A percentile compares a stretch with the other conserved stretches of the same genome.
Evolutionary conservation across 129 eudicot genomes (phyloP).

Genomic region (Saussurea involucrata): DNA sequence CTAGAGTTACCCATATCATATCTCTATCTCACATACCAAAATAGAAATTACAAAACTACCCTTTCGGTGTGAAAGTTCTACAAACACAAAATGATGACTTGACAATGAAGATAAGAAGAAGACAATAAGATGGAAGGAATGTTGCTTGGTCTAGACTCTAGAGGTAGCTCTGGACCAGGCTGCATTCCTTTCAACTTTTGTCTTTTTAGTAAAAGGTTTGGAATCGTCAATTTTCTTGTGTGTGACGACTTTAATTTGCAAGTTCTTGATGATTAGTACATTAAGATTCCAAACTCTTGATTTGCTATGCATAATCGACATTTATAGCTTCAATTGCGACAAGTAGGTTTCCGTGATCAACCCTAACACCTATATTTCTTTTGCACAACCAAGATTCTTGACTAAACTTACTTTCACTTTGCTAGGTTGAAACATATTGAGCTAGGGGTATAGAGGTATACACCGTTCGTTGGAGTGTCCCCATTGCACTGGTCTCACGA

Average conservation of each 20-base stretch:
- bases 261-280: not conserved
- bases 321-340: no score
- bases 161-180: constrained; percentile 23
- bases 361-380: no score
- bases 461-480: no score
- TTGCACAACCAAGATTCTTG: no score
- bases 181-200: constrained; percentile 28
- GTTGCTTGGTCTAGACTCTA: constrained; percentile 17
- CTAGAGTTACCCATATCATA: not conserved
- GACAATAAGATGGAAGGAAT: constrained; percentile 22
- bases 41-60: not conserved
- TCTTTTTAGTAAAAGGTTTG: not conserved
- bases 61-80: not conserved
- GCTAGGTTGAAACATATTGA: no score
- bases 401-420: no score
- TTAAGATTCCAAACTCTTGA: not conserved
- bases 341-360: no score
- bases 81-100: not conserved
- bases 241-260: not conserved
- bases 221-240: not conserved
- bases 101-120: not conserved
- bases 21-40: not conserved
- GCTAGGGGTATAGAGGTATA: no score
- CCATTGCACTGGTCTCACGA: no score
- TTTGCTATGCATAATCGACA: not conserved